Percentiles rank a stretch among this genome's conserved stretches.
These are phyloP conservation scores for Pseudogymnoascus sp. DNA, from an alignment of 2,329 filamentous ascomycete species.

Conservation along the genomic window DNA sequence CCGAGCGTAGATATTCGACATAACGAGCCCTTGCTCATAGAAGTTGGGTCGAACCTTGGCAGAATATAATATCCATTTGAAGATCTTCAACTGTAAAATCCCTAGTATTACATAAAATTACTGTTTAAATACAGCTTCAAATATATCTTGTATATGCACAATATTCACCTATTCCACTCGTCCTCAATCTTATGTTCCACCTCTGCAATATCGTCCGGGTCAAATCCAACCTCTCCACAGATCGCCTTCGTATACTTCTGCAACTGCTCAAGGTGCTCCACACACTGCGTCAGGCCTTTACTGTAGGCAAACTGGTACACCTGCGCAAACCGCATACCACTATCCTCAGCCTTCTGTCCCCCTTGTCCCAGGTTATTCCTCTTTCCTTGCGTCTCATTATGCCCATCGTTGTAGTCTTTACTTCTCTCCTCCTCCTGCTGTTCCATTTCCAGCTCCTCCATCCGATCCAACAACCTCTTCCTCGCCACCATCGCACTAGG, in stretches of 20 bases:
- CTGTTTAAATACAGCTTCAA: not conserved
- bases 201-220: not conserved
- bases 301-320: constrained; percentile 51
- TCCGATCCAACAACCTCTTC: constrained; percentile 44
- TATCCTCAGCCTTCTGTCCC: constrained; percentile 42
- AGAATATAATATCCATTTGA: not conserved
- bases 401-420: constrained; percentile 11
- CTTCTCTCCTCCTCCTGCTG: constrained; percentile 16
- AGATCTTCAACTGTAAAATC: not conserved
- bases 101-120: not conserved
- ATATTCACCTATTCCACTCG: not conserved
- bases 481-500: constrained; percentile 48
- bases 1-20: not conserved
- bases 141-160: not conserved
- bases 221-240: constrained; percentile 45
- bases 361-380: constrained; percentile 29
- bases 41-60: not conserved
- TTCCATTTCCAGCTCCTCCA: constrained; percentile 40
- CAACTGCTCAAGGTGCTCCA: constrained; percentile 46
- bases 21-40: not conserved
- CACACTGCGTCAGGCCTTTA: constrained; percentile 46
- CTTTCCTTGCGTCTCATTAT: constrained; percentile 23
- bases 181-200: not conserved
- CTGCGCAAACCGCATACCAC: constrained; percentile 44
- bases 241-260: constrained; percentile 52